phyloP scores from a whole-genome alignment of 2,329 filamentous ascomycete genomes.

The Chaetothyriales sp. region DNA sequence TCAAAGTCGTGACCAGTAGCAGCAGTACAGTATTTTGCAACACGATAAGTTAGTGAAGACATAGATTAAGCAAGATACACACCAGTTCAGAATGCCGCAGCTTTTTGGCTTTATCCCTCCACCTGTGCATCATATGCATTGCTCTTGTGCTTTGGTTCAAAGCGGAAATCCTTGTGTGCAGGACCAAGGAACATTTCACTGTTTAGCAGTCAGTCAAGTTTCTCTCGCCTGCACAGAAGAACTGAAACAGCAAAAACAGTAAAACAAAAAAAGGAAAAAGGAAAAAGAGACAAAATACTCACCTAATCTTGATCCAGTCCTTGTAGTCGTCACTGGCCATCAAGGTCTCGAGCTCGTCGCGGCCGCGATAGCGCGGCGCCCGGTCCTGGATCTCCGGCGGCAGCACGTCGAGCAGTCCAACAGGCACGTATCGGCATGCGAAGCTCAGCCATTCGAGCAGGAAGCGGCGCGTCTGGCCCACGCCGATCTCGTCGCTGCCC shows the following conservation, averaged over 20 bases:
- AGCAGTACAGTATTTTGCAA: too few species aligned
- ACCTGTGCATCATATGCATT: conserved; percentile 77
- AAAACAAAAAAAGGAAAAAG: background rate
- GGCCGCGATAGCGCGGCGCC: conserved; percentile 67
- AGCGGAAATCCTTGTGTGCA: conserved; percentile 78
- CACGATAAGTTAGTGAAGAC: too few species aligned
- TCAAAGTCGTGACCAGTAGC: too few species aligned
- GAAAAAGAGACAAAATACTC: conserved; percentile 26
- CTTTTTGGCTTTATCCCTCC: conserved; percentile 39
- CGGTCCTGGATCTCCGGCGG: conserved; percentile 82
- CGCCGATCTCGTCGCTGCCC: conserved; percentile 88
- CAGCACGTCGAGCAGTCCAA: conserved; percentile 76
- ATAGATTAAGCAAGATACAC: too few species aligned
- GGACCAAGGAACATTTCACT: conserved; percentile 97
- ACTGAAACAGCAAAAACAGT: too few species aligned
- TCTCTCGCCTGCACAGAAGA: background rate
- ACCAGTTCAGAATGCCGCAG: too few species aligned
- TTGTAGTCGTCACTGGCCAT: conserved; percentile 81
- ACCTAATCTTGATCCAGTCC: conserved; percentile 99
- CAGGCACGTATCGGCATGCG: conserved; percentile 75
- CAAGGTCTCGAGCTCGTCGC: conserved; percentile 87
- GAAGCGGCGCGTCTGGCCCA: conserved; percentile 83
- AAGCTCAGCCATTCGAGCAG: conserved; percentile 94
- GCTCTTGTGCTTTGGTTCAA: conserved; percentile 95
- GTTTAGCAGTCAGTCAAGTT: conserved; percentile 5